These are phyloP conservation scores for Peniophora sp. DNA, from an alignment of 1,284 basidiomycete genomes.

Conservation along the genomic window DNA sequence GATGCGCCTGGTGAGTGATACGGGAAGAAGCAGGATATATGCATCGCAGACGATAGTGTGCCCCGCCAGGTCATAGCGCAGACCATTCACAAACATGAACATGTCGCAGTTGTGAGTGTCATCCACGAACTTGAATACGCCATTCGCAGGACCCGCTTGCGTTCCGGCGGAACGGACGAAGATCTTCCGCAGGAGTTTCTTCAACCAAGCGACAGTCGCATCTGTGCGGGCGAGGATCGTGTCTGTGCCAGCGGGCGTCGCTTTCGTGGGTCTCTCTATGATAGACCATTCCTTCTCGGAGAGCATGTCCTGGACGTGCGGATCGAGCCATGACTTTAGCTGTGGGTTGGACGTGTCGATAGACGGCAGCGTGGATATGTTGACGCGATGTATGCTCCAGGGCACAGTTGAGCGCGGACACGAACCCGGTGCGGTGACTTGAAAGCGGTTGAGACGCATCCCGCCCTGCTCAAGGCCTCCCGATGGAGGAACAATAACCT, in stretches of 20 bases:
- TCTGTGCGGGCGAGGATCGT: slow-evolving; percentile 14
- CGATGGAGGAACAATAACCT: slow-evolving; percentile 19
- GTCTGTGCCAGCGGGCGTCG: slow-evolving; percentile 20
- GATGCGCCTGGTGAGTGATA: slow-evolving; percentile 9
- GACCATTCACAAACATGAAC: slow-evolving; percentile 18
- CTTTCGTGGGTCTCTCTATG: slow-evolving; percentile 16
- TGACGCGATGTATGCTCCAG: slow-evolving; percentile 23
- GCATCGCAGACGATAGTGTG: slow-evolving; percentile 25
- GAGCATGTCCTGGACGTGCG: slow-evolving; percentile 19
- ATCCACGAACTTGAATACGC: slow-evolving; percentile 14
- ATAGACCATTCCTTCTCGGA: slow-evolving; percentile 19
- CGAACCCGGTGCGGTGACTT: slow-evolving; percentile 13
- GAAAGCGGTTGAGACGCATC: slow-evolving; percentile 23
- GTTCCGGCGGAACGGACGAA: slow-evolving; percentile 15
- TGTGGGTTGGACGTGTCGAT: slow-evolving; percentile 12
- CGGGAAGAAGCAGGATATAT: slow-evolving; percentile 21
- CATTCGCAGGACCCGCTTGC: slow-evolving; percentile 7
- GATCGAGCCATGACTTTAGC: slow-evolving; percentile 12
- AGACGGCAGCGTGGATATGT: slow-evolving; percentile 16
- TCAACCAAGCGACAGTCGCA: too few species aligned
- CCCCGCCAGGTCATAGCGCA: slow-evolving; percentile 21
- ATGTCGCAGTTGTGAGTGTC: slow-evolving; percentile 16
- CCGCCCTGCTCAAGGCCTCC: slow-evolving; percentile 18
- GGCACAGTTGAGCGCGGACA: slow-evolving; percentile 6
- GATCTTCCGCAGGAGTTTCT: too few species aligned